A percentile compares a stretch with the other conserved stretches of the same genome.
phyloP scores from a whole-genome alignment of 164 flowering plant species.

The Euptelea pleiosperma region DNA sequence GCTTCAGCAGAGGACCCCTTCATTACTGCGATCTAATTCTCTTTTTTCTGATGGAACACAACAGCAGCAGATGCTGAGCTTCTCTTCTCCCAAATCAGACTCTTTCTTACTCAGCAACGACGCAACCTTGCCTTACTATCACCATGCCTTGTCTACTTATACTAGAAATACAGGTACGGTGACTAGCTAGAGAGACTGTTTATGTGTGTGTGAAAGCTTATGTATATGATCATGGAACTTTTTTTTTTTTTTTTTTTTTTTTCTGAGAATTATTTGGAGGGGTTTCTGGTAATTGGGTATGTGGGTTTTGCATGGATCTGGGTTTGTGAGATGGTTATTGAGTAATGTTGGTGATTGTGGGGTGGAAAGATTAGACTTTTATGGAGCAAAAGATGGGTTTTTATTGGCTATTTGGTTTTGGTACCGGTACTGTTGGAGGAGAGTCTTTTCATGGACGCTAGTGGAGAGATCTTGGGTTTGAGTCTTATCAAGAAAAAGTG shows the following conservation, averaged over 20 bases:
- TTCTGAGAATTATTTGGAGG: background rate
- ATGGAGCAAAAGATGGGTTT: conserved; percentile 13
- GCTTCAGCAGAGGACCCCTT: conserved; percentile 28
- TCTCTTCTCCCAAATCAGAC: conserved; percentile 57
- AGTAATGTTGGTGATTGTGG: conserved; percentile 8
- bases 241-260: background rate
- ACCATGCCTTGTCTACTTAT: conserved; percentile 28
- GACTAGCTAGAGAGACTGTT: no score
- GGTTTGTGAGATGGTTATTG: conserved; percentile 9
- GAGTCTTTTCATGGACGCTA: conserved; percentile 39
- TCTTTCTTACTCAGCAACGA: conserved; percentile 16
- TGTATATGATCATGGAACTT: background rate
- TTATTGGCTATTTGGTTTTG: conserved; percentile 17
- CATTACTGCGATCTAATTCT: conserved; percentile 45
- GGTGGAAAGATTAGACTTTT: conserved; percentile 15
- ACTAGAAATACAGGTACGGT: conserved; percentile 54
- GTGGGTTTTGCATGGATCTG: conserved; percentile 12
- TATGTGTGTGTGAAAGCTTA: background rate
- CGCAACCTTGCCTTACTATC: conserved; percentile 32
- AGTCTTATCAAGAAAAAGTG: conserved; percentile 42
- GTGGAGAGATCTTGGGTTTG: conserved; percentile 13
- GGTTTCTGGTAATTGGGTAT: background rate
- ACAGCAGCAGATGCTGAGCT: conserved; percentile 59
- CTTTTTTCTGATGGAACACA: conserved; percentile 34
- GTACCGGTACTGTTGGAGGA: conserved; percentile 10